These are phyloP conservation scores for Boletus semigastroideus DNA, from an alignment of 1,284 basidiomycete genomes.

Conservation along the genomic window DNA sequence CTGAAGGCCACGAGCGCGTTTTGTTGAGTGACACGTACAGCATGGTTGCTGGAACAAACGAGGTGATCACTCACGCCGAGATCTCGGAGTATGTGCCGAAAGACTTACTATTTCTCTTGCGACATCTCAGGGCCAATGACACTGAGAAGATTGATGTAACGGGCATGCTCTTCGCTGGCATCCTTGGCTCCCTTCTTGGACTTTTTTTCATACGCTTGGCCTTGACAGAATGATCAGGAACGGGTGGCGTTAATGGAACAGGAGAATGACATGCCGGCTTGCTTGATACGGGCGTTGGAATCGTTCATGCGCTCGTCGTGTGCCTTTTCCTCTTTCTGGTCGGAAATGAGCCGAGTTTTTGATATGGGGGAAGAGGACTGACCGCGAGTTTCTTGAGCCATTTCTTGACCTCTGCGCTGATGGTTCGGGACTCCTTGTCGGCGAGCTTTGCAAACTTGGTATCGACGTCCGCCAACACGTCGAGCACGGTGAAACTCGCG, in stretches of 20 bases:
- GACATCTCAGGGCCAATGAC: conserved; percentile 75
- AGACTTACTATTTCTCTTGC: conserved; percentile 70
- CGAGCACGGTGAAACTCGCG: conserved; percentile 64
- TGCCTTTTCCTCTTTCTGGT: conserved; percentile 73
- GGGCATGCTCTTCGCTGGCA: conserved; percentile 68
- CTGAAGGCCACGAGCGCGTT: conserved; percentile 58
- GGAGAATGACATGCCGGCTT: conserved; percentile 53
- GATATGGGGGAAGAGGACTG: conserved; percentile 17
- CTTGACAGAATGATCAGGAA: conserved; percentile 35
- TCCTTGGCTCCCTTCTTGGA: conserved; percentile 71
- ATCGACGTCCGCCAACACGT: conserved; percentile 66
- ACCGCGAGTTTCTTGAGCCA: conserved; percentile 83
- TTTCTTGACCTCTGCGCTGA: conserved; percentile 71
- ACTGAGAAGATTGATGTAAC: conserved; percentile 72
- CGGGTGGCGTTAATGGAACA: not conserved
- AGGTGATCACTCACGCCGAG: conserved; percentile 7
- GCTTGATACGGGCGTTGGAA: conserved; percentile 73
- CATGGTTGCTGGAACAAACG: conserved; percentile 56
- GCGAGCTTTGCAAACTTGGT: conserved; percentile 69
- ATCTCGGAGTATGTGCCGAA: not conserved
- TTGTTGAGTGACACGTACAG: conserved; percentile 57
- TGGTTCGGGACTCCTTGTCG: conserved; percentile 67
- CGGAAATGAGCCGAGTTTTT: not conserved
- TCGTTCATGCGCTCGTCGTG: conserved; percentile 70
- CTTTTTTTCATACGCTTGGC: conserved; percentile 73